phyloP scores from a whole-genome alignment of 176 grass and related monocot genomes.

The Ananas comosus region DNA sequence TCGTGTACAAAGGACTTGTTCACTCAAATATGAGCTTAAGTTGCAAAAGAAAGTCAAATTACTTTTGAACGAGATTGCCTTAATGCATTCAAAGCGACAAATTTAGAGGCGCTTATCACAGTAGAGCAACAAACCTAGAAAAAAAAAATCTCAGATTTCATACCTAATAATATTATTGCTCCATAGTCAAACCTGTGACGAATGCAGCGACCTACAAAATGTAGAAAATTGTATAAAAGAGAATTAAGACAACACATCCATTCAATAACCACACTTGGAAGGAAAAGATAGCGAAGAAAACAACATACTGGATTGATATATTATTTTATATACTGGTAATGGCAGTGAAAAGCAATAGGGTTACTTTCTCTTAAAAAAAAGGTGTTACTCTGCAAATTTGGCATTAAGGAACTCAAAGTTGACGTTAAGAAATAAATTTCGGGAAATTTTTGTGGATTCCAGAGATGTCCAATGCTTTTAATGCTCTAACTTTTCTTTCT shows the following conservation, averaged over 20 bases:
- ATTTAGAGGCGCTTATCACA: neutral
- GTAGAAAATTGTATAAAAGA: neutral
- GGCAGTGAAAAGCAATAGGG: too few species aligned
- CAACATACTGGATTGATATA: neutral
- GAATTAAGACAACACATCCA: neutral
- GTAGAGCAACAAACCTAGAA: neutral
- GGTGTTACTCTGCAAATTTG: too few species aligned
- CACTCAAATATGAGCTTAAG: too few species aligned
- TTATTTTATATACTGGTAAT: too few species aligned
- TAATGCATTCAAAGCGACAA: neutral
- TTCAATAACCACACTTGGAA: neutral
- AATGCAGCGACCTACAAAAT: slow-evolving; percentile 78
- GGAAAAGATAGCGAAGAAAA: neutral
- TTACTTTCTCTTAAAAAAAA: too few species aligned
- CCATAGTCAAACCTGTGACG: slow-evolving; percentile 91
- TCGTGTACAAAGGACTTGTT: too few species aligned
- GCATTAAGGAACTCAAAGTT: too few species aligned
- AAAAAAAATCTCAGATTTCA: neutral
- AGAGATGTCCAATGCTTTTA: too few species aligned
- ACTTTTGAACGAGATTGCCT: neutral
- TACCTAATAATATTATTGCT: slow-evolving; percentile 93
- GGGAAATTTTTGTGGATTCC: too few species aligned
- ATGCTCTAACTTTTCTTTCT: too few species aligned
- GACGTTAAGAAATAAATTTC: too few species aligned
- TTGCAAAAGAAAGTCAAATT: too few species aligned